Evolutionary conservation across 2,329 filamentous ascomycete species (phyloP).

Genomic region (Pseudogymnoascus sp.): DNA sequence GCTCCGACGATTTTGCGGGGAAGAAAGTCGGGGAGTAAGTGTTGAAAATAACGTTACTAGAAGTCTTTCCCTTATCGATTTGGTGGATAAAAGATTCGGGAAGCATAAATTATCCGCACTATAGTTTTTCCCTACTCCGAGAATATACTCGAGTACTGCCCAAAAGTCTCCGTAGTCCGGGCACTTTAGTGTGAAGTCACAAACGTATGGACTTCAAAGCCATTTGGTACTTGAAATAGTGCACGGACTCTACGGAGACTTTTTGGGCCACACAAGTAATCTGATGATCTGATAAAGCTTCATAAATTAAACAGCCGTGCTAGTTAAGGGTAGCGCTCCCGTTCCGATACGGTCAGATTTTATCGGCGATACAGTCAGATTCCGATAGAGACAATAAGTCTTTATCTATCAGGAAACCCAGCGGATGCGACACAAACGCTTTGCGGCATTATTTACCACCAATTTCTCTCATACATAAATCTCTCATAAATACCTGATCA

Average conservation of each 20-base stretch:
- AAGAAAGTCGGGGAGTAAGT: not conserved
- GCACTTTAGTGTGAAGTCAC: no score
- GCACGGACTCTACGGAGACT: no score
- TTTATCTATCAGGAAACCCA: not conserved
- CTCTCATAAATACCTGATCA: constrained; percentile 3
- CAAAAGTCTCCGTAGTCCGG: no score
- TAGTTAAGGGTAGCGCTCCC: constrained; percentile 1
- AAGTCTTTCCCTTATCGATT: constrained; percentile 7
- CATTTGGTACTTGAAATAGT: no score
- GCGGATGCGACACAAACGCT: not conserved
- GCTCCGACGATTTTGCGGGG: not conserved
- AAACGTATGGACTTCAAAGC: no score
- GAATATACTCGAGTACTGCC: not conserved
- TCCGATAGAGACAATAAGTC: constrained; percentile 1
- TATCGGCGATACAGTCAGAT: not conserved
- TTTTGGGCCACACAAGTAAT: not conserved
- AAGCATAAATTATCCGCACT: constrained; percentile 9
- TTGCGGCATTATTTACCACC: constrained; percentile 9
- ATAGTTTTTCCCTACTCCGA: constrained; percentile 2
- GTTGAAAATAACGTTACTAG: constrained; percentile 2
- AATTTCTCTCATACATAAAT: constrained; percentile 10
- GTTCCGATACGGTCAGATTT: not conserved
- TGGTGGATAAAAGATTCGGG: constrained; percentile 10
- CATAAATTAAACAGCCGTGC: not conserved
- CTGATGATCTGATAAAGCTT: constrained; percentile 8